These are phyloP conservation scores for Spathaspora passalidarum DNA, from an alignment of 805 yeast species.

Conservation along the genomic window DNA sequence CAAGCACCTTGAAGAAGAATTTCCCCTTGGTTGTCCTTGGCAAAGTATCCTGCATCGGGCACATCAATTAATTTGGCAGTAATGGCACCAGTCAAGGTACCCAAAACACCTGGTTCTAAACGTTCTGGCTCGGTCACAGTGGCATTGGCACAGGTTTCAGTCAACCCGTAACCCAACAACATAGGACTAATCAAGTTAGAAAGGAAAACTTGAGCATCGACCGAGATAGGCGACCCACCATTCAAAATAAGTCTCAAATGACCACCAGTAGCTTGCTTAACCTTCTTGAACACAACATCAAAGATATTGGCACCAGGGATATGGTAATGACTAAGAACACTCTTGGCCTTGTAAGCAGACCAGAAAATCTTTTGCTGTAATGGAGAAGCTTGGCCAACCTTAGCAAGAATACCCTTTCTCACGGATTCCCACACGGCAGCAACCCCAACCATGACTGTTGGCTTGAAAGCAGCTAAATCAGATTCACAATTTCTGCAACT, in stretches of 20 bases:
- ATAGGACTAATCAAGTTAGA: constrained; percentile 75
- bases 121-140: constrained; percentile 61
- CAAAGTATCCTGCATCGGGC: constrained; percentile 85
- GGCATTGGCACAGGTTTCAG: constrained; percentile 93
- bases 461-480: constrained; percentile 82
- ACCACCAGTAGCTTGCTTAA: constrained; percentile 95
- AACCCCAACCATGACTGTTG: constrained; percentile 96
- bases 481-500: constrained; percentile 84
- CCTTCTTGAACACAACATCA: constrained; percentile 82
- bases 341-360: constrained; percentile 78
- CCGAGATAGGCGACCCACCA: constrained; percentile 91
- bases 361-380: constrained; percentile 80
- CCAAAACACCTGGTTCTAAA: constrained; percentile 74
- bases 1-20: constrained; percentile 73
- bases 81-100: constrained; percentile 77
- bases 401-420: constrained; percentile 83
- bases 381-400: constrained; percentile 64
- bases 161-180: constrained; percentile 93
- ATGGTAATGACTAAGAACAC: constrained; percentile 56
- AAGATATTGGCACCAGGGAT: constrained; percentile 73
- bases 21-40: constrained; percentile 93
- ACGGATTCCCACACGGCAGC: constrained; percentile 98
- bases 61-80: constrained; percentile 90
- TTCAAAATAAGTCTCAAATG: constrained; percentile 66
- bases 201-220: constrained; percentile 79